Percentiles rank a stretch among this genome's conserved stretches.
These are phyloP conservation scores for Ophiostoma montium DNA, from an alignment of 2,329 filamentous ascomycete species.

Conservation along the genomic window DNA sequence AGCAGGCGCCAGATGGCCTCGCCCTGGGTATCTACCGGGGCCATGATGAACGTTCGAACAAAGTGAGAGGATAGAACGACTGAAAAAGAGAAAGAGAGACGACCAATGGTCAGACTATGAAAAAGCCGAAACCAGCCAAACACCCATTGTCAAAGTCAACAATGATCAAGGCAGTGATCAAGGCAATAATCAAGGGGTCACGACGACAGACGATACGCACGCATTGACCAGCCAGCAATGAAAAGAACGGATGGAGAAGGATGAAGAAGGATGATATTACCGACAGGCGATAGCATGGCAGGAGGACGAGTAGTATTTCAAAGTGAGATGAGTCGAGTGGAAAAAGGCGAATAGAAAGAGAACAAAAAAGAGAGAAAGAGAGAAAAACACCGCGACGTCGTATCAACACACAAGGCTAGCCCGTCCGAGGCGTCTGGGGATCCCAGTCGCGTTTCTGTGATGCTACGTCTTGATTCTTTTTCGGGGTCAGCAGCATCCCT, in stretches of 20 bases:
- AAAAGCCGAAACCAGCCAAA: neutral
- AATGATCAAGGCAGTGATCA: neutral
- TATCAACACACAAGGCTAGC: too few species aligned
- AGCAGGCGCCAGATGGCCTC: constrained; percentile 4
- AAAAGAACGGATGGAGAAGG: neutral
- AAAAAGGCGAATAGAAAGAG: too few species aligned
- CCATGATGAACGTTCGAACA: constrained; percentile 9
- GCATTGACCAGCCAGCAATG: neutral
- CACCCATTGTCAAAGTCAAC: neutral
- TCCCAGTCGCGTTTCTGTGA: too few species aligned
- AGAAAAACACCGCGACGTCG: too few species aligned
- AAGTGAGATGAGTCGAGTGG: too few species aligned
- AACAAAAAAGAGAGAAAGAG: too few species aligned
- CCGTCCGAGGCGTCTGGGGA: too few species aligned
- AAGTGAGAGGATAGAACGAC: neutral
- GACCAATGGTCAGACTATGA: neutral
- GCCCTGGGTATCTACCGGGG: neutral
- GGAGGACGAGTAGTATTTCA: too few species aligned
- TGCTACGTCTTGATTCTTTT: too few species aligned
- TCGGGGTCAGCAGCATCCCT: too few species aligned
- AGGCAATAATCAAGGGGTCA: neutral
- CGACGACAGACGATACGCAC: neutral
- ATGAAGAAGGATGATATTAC: neutral
- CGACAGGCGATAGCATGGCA: too few species aligned
- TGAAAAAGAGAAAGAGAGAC: neutral